These are phyloP conservation scores for Leucoagaricus sp. DNA, from an alignment of 1,284 basidiomycete genomes.

Conservation along the genomic window DNA sequence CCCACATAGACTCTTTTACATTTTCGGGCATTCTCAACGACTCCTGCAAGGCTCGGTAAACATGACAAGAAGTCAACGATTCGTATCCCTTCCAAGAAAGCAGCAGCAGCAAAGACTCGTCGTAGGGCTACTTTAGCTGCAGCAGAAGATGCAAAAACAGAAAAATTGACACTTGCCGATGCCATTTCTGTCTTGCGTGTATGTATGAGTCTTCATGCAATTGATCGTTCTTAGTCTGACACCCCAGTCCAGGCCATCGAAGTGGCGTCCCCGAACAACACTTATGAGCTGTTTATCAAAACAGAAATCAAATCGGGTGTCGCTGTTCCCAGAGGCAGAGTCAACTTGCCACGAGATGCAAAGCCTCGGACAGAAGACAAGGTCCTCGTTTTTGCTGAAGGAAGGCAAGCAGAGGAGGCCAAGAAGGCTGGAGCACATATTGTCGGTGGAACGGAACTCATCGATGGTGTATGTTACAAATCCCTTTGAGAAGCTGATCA, in stretches of 20 bases:
- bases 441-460: slow-evolving; percentile 84
- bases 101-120: slow-evolving; percentile 56
- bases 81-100: slow-evolving; percentile 61
- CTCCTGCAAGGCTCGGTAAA: slow-evolving; percentile 43
- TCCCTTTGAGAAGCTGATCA: slow-evolving; percentile 1
- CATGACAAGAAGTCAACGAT: slow-evolving; percentile 51
- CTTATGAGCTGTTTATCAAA: slow-evolving; percentile 80
- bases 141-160: slow-evolving; percentile 52
- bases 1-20: neutral
- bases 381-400: slow-evolving; percentile 88
- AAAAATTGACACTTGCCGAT: slow-evolving; percentile 63
- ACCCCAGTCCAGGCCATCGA: slow-evolving; percentile 65
- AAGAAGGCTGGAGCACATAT: slow-evolving; percentile 82
- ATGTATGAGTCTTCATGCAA: slow-evolving; percentile 28
- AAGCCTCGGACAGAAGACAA: slow-evolving; percentile 70
- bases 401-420: slow-evolving; percentile 74
- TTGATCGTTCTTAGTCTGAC: neutral
- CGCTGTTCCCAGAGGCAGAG: slow-evolving; percentile 76
- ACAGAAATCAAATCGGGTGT: slow-evolving; percentile 76
- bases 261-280: slow-evolving; percentile 71
- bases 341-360: slow-evolving; percentile 63
- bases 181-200: slow-evolving; percentile 73
- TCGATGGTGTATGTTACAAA: slow-evolving; percentile 65
- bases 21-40: slow-evolving; percentile 46
- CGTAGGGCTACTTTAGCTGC: slow-evolving; percentile 46